Base-by-base conservation (phyloP, 257 asterid genomes). In the Buddleja alternifolia region DNA sequence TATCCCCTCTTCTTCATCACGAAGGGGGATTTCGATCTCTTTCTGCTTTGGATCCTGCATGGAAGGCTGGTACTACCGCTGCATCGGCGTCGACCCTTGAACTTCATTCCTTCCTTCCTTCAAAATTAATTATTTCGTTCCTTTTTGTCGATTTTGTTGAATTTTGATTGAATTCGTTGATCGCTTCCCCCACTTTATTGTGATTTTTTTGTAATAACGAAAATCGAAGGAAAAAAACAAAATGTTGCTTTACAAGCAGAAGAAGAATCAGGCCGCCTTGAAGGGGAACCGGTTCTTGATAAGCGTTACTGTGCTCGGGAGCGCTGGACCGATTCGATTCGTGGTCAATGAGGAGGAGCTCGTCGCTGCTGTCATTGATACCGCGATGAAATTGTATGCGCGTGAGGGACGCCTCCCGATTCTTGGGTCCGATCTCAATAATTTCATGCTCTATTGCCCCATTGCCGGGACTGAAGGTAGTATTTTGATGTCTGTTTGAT, bases 51-150 rank as follows among this genome's bases (percentile, higher is more conserved):
- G 92, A 6, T 92, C 88, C 66, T 92, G 94, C 88, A 90, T 85
- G 81, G 87, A 82, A 78, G 98, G 92, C 93, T 92, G 98, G 98
- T 88, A 92, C 84, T 92, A 75, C 76, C 97, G 96, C 80, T 92
- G 98, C 96, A 76, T 86, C 44, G 98, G 97, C 67, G 69, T 86
- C 65, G 96, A 93, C 81, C 98, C 97, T 5, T 90, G 79, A 86
- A 66, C 34, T 14, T 46, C 20, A 23, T n/a, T n/a, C 41, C 7
- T 14, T 65, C 9, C 41, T 59, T 64, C 12, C 63, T 54, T 36
- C 2, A 29, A 29, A 29, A 29, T 29, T 29, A n/a, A n/a, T n/a
- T n/a, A 14, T 37, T 53, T n/a, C 40, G 3, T 12, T 51, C 21
- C 9, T 60, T 12, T 34, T 66, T 10, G 23, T 53, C 41, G 34